Conservation (phyloP, 768 basidiomycete species). For the Ephemerocybe angulata region DNA sequence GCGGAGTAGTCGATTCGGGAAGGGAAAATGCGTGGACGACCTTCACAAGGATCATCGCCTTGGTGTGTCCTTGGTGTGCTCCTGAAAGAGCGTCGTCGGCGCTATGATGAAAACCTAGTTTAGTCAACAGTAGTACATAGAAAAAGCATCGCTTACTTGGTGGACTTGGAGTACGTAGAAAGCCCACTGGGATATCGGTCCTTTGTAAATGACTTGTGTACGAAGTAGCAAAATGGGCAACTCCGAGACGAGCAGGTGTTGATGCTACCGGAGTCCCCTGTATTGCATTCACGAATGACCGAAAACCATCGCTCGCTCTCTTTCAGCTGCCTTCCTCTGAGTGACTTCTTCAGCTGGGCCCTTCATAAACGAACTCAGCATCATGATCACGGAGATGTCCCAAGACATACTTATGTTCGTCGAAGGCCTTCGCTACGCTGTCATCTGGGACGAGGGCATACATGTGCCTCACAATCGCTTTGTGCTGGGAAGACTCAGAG, state of each 20-base stretch:
- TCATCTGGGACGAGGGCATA: slow-evolving; percentile 12
- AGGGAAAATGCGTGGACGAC: slow-evolving; percentile 1
- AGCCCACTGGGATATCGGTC: neutral
- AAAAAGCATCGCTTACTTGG: slow-evolving; percentile 1
- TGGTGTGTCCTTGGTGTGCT: neutral
- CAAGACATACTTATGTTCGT: slow-evolving; percentile 10
- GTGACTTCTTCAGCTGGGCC: neutral
- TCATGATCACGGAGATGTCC: neutral
- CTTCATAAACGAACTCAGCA: too few relatives aligned
- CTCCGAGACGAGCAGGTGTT: slow-evolving; percentile 16
- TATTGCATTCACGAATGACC: slow-evolving; percentile 18
- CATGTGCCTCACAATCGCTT: slow-evolving; percentile 14
- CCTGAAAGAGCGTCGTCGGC: neutral
- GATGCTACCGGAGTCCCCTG: slow-evolving; percentile 21
- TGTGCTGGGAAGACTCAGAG: neutral
- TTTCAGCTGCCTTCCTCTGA: neutral
- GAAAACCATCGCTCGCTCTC: slow-evolving; percentile 18
- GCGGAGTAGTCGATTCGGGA: neutral
- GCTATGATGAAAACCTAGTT: neutral
- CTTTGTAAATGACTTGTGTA: slow-evolving; percentile 1
- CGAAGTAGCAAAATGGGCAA: slow-evolving; percentile 22
- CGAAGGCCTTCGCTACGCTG: slow-evolving; percentile 2
- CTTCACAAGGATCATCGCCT: slow-evolving; percentile 11
- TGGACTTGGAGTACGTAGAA: neutral
- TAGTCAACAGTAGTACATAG: neutral